Evolutionary conservation across 2,329 filamentous ascomycete genomes (phyloP).

Genomic region (Canariomyces notabilis): DNA sequence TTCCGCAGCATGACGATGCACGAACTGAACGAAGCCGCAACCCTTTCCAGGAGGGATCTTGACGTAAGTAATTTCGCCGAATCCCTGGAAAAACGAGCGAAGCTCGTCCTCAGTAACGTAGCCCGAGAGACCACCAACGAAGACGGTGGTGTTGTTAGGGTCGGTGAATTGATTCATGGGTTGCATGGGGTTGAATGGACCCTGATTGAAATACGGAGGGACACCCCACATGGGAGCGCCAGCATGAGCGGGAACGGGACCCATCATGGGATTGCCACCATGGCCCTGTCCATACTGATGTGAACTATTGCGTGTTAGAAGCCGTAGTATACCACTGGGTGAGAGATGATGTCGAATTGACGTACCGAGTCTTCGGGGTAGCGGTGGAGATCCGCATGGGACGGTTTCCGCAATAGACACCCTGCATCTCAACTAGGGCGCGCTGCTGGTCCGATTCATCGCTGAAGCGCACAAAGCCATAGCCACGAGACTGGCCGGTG

Average conservation of each 20-base stretch:
- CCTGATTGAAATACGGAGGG: constrained; percentile 35
- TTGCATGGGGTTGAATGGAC: constrained; percentile 31
- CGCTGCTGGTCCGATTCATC: constrained; percentile 95
- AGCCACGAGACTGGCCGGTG: constrained; percentile 93
- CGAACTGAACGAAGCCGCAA: constrained; percentile 98
- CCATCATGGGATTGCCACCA: constrained; percentile 36
- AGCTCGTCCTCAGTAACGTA: constrained; percentile 99
- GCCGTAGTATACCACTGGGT: not conserved
- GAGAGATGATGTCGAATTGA: constrained; percentile 3
- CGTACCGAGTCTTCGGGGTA: constrained; percentile 83
- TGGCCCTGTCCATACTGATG: constrained; percentile 38
- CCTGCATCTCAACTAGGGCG: constrained; percentile 95
- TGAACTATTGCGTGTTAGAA: constrained; percentile 27
- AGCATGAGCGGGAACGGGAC: constrained; percentile 38
- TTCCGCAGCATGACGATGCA: constrained; percentile 95
- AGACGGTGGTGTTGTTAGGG: constrained; percentile 98
- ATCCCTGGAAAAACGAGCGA: constrained; percentile 99
- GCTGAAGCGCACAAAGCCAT: constrained; percentile 96
- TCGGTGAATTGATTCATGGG: constrained; percentile 99
- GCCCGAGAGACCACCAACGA: constrained; percentile 92
- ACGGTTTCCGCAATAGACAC: constrained; percentile 96
- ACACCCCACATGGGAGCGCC: constrained; percentile 37
- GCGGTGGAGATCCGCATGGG: constrained; percentile 98
- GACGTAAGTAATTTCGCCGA: constrained; percentile 98
- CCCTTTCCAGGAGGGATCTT: constrained; percentile 99